phyloP scores from a whole-genome alignment of 2,329 filamentous ascomycete genomes.

The Dactylella cylindrospora region DNA sequence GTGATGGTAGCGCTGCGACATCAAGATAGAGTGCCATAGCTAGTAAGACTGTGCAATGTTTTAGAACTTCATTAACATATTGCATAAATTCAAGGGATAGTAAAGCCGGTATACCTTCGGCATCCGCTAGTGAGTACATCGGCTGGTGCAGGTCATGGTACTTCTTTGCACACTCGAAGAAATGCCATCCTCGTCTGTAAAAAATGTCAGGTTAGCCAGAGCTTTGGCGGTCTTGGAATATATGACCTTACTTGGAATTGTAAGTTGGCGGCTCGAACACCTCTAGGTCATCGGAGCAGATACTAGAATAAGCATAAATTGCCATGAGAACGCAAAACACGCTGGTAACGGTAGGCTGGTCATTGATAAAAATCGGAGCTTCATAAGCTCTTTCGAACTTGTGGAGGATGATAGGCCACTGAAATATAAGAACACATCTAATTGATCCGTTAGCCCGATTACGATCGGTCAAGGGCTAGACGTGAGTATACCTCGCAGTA shows the following conservation, averaged over 20 bases:
- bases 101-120: slow-evolving; percentile 43
- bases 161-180: slow-evolving; percentile 47
- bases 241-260: slow-evolving; percentile 14
- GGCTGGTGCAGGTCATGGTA: slow-evolving; percentile 48
- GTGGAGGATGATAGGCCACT: slow-evolving; percentile 34
- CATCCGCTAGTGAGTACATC: slow-evolving; percentile 48
- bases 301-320: slow-evolving; percentile 33
- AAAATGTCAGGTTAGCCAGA: slow-evolving; percentile 2
- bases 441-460: background rate
- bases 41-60: slow-evolving; percentile 42
- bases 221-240: background rate
- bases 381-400: slow-evolving; percentile 42
- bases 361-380: slow-evolving; percentile 30
- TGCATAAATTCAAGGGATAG: slow-evolving; percentile 6
- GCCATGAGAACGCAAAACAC: slow-evolving; percentile 34
- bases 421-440: slow-evolving; percentile 32
- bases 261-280: slow-evolving; percentile 24
- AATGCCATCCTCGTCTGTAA: slow-evolving; percentile 48
- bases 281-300: slow-evolving; percentile 28
- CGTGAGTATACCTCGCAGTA: slow-evolving; percentile 18
- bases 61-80: background rate
- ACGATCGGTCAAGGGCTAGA: too few relatives aligned
- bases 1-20: slow-evolving; percentile 48
- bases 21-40: slow-evolving; percentile 49
- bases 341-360: slow-evolving; percentile 19